Evolutionary conservation across 306 rosid genomes (phyloP).

Genomic region (Casuarina glauca): DNA sequence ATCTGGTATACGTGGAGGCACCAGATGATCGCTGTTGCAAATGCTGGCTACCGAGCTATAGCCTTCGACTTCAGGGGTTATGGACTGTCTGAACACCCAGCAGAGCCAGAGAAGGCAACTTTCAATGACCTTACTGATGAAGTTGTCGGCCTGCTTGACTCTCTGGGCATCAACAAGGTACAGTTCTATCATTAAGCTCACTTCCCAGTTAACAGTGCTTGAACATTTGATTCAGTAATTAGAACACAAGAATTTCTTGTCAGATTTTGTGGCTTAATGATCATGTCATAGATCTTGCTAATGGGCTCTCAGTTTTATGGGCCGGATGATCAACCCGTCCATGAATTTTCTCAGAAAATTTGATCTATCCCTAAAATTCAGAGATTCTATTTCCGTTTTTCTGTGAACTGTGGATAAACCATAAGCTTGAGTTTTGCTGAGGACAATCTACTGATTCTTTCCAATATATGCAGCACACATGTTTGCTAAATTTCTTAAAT

Average conservation of each 20-base stretch:
- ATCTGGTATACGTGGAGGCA: slow-evolving; percentile 82
- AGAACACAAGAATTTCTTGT: background rate
- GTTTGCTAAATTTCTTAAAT: too few species aligned
- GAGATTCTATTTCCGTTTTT: too few species aligned
- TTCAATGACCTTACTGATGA: slow-evolving; percentile 47
- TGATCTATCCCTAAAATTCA: too few species aligned
- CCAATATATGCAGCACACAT: too few species aligned
- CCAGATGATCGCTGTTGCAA: slow-evolving; percentile 70
- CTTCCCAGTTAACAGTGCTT: background rate
- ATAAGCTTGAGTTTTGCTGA: too few species aligned
- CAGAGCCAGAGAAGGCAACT: slow-evolving; percentile 49
- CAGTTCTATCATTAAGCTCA: background rate
- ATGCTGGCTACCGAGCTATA: slow-evolving; percentile 62
- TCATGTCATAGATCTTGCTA: too few species aligned
- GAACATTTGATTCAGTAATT: background rate
- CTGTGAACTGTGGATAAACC: too few species aligned
- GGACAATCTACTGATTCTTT: too few species aligned
- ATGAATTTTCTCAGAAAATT: too few species aligned
- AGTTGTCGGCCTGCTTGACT: slow-evolving; percentile 48
- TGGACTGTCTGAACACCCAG: slow-evolving; percentile 72
- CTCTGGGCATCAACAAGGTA: slow-evolving; percentile 57
- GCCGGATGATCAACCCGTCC: too few species aligned
- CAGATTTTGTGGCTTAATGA: too few species aligned
- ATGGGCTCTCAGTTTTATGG: too few species aligned
- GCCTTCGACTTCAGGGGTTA: slow-evolving; percentile 75